Percentiles rank a stretch among this genome's conserved stretches.
These are phyloP conservation scores for Caloboletus inedulis DNA, from an alignment of 1,284 basidiomycete species.

Conservation along the genomic window DNA sequence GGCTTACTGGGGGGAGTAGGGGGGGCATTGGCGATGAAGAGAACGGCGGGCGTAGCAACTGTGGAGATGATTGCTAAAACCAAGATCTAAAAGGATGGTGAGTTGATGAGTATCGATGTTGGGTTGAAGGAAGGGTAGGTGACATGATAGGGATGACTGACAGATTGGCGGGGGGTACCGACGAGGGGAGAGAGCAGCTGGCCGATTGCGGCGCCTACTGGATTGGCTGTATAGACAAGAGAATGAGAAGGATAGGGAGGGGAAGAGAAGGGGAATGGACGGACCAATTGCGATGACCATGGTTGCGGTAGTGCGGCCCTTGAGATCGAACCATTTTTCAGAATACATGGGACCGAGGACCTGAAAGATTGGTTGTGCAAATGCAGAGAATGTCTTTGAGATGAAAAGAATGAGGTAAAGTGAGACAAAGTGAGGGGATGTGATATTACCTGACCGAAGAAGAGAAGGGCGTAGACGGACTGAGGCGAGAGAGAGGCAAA, in stretches of 20 bases:
- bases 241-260: neutral
- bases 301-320: conserved; percentile 72
- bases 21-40: conserved; percentile 57
- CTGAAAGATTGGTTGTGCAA: conserved; percentile 69
- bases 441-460: conserved; percentile 62
- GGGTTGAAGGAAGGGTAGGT: neutral
- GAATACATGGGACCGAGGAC: conserved; percentile 74
- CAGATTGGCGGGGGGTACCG: conserved; percentile 53
- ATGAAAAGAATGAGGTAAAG: conserved; percentile 19
- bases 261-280: neutral
- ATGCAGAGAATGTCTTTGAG: conserved; percentile 37
- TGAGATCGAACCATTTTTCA: conserved; percentile 74
- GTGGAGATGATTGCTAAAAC: conserved; percentile 69
- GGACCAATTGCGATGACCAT: conserved; percentile 73
- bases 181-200: conserved; percentile 69
- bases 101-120: neutral
- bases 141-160: conserved; percentile 32
- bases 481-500: conserved; percentile 44
- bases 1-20: conserved; percentile 72
- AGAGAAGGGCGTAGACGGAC: conserved; percentile 60
- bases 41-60: conserved; percentile 50
- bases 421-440: conserved; percentile 44
- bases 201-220: conserved; percentile 62
- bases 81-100: conserved; percentile 49
- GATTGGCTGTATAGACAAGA: conserved; percentile 50